Conservation (phyloP, 306 rosid species). For the Morella rubra region DNA sequence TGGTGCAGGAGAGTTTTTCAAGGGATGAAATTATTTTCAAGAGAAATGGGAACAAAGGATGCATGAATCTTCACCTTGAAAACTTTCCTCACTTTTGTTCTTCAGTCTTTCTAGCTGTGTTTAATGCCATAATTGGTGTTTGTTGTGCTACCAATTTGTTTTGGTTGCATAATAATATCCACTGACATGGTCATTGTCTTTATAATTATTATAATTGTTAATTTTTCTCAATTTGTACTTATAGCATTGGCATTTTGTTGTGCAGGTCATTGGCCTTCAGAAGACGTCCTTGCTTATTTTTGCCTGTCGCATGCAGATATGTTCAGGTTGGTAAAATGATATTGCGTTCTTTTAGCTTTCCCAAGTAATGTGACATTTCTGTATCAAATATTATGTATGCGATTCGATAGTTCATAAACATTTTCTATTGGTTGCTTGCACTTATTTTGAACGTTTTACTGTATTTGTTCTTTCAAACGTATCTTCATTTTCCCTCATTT, state of each 20-base stretch:
- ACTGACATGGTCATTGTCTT: too few relatives aligned
- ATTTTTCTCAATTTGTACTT: slow-evolving; percentile 9
- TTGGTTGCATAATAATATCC: neutral
- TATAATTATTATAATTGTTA: neutral
- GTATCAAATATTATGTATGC: slow-evolving; percentile 11
- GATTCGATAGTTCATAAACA: slow-evolving; percentile 7
- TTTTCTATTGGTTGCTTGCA: slow-evolving; percentile 16
- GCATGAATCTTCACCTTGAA: neutral
- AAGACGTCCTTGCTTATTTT: slow-evolving; percentile 89
- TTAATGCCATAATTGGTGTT: neutral
- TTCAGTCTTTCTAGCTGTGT: neutral
- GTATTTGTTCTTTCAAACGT: slow-evolving; percentile 18
- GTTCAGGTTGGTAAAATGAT: slow-evolving; percentile 55
- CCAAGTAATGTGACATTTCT: neutral
- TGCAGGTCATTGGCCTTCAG: slow-evolving; percentile 98
- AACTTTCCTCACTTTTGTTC: neutral
- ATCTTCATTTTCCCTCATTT: slow-evolving; percentile 14
- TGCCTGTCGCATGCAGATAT: slow-evolving; percentile 59
- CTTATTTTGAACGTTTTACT: slow-evolving; percentile 20
- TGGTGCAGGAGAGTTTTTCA: neutral
- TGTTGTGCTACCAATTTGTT: neutral
- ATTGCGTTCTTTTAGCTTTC: neutral
- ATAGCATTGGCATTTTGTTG: slow-evolving; percentile 17
- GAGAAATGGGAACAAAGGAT: neutral
- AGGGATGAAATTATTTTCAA: neutral